Conservation (phyloP, 768 basidiomycete genomes). For the Pholiota molesta region DNA sequence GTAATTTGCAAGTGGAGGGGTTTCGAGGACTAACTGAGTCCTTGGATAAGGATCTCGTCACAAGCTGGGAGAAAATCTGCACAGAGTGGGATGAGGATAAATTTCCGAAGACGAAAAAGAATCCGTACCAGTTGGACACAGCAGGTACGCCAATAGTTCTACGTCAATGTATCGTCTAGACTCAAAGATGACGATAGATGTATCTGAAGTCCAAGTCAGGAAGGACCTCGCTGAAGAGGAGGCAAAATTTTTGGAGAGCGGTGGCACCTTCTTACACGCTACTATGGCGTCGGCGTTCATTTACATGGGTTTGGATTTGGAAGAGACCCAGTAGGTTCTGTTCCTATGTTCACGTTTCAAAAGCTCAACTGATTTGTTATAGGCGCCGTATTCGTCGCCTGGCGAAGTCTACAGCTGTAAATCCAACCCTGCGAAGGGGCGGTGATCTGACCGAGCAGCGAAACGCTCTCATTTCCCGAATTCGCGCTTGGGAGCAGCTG, state of each 20-base stretch:
- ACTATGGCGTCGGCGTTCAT: background rate
- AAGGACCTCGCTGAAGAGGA: background rate
- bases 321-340: conserved; percentile 9
- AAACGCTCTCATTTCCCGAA: background rate
- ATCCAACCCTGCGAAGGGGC: background rate
- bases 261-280: background rate
- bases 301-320: conserved; percentile 5
- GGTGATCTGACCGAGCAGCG: background rate
- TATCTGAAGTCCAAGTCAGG: background rate
- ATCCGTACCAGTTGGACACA: conserved; percentile 2
- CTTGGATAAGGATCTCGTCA: background rate
- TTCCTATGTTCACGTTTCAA: background rate
- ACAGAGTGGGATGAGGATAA: conserved; percentile 3
- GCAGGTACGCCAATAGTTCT: background rate
- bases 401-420: background rate
- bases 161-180: too few species aligned
- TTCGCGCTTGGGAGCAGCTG: conserved; percentile 16
- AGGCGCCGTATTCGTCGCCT: background rate
- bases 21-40: conserved; percentile 8
- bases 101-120: conserved; percentile 6
- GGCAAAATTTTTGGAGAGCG: background rate
- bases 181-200: background rate
- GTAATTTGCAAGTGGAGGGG: conserved; percentile 15
- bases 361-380: background rate
- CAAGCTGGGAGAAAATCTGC: conserved; percentile 5